Conservation (phyloP, 192 early-diverging fungal species). For the Mycoemilia scoparia region DNA sequence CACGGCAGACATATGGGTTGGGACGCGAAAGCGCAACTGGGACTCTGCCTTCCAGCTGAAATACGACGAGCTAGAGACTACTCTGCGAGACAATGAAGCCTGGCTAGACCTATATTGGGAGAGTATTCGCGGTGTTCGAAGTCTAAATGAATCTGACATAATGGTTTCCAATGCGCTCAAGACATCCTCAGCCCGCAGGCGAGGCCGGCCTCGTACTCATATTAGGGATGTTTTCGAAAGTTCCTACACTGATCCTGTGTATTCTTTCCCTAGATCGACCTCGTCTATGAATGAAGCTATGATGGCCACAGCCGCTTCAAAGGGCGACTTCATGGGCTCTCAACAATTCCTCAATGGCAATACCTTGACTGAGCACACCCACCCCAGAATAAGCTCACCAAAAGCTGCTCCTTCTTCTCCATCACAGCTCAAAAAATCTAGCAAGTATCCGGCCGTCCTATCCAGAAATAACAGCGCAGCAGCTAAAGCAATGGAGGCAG, state of each 20-base stretch:
- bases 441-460: constrained; percentile 2
- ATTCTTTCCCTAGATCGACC: no score
- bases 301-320: no score
- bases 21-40: constrained; percentile 25
- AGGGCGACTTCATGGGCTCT: no score
- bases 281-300: no score
- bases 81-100: constrained; percentile 25
- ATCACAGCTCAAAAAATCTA: no score
- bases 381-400: no score
- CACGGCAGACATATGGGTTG: constrained; percentile 11
- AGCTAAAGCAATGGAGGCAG: constrained; percentile 19
- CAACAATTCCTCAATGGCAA: no score
- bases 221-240: constrained; percentile 18
- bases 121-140: constrained; percentile 16
- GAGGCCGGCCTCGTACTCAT: constrained; percentile 16
- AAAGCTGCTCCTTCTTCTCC: no score
- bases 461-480: constrained; percentile 22
- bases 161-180: constrained; percentile 24
- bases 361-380: no score
- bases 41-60: constrained; percentile 25
- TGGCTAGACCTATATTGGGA: constrained; percentile 25
- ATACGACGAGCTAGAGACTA: constrained; percentile 22
- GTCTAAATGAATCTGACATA: constrained; percentile 10
- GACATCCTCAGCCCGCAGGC: constrained; percentile 21
- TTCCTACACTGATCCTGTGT: no score